phyloP scores from a whole-genome alignment of 2,329 filamentous ascomycete genomes.

The Monosporascus sp. region DNA sequence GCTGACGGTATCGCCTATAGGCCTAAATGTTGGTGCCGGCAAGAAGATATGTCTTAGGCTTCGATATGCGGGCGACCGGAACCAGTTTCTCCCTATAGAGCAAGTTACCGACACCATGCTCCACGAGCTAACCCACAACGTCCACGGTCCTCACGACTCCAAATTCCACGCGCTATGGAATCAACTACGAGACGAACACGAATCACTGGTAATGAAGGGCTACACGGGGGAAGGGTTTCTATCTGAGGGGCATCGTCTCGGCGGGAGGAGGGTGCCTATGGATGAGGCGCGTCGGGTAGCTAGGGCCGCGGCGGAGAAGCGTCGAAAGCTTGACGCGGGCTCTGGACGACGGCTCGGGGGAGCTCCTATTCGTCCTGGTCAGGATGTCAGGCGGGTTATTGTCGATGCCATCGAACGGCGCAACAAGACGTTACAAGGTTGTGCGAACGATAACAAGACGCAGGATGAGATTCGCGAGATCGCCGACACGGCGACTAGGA shows the following conservation, averaged over 20 bases:
- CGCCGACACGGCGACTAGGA: constrained; percentile 56
- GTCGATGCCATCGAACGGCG: constrained; percentile 66
- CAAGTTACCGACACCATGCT: constrained; percentile 85
- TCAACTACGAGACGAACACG: constrained; percentile 79
- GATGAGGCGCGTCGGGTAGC: constrained; percentile 72
- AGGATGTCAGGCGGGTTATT: constrained; percentile 68
- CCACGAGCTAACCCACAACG: constrained; percentile 87
- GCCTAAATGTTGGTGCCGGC: constrained; percentile 72
- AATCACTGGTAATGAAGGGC: constrained; percentile 69
- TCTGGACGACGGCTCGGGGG: constrained; percentile 73
- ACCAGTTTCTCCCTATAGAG: constrained; percentile 75
- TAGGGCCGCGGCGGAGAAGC: constrained; percentile 67
- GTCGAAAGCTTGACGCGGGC: constrained; percentile 50
- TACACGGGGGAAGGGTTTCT: constrained; percentile 90
- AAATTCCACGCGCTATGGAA: constrained; percentile 86
- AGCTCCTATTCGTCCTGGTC: constrained; percentile 42
- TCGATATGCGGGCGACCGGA: constrained; percentile 67
- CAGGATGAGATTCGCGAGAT: constrained; percentile 62
- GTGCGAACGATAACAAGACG: constrained; percentile 65
- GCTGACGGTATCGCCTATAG: constrained; percentile 29
- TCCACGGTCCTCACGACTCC: constrained; percentile 75
- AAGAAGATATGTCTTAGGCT: constrained; percentile 78
- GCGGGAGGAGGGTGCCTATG: constrained; percentile 59
- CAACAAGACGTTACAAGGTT: constrained; percentile 63
- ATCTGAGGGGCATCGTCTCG: constrained; percentile 67